phyloP scores from a whole-genome alignment of 163 green algal genomes.

The Chlorella variabilis region DNA sequence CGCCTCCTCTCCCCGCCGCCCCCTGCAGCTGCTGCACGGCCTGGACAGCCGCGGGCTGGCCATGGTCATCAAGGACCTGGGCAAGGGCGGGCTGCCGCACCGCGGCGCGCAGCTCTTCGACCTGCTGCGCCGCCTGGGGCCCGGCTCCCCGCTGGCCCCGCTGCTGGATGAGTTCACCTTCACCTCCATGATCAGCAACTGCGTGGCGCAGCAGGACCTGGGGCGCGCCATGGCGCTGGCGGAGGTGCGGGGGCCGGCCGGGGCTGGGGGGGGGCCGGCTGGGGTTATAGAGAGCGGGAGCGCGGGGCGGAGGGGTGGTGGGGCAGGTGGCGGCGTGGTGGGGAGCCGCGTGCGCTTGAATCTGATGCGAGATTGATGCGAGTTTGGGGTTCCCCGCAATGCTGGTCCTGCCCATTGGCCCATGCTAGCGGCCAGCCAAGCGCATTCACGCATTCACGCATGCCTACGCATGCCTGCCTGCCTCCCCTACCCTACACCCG shows the following conservation, averaged over 20 bases:
- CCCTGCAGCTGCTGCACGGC: conserved; percentile 13
- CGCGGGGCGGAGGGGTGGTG: neutral
- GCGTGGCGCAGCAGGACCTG: conserved; percentile 63
- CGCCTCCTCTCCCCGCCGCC: neutral
- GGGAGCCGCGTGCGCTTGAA: no score
- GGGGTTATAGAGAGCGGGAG: no score
- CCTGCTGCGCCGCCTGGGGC: conserved; percentile 51
- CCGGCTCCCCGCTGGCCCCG: conserved; percentile 14
- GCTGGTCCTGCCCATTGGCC: no score
- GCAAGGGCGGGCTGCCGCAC: conserved; percentile 43
- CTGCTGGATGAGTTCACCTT: conserved; percentile 48
- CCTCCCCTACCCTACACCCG: no score
- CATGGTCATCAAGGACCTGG: conserved; percentile 71
- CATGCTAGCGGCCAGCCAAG: no score
- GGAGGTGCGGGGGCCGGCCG: conserved; percentile 11
- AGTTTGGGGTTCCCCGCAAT: no score
- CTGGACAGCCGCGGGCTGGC: conserved; percentile 29
- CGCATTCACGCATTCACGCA: no score
- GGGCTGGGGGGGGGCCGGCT: no score
- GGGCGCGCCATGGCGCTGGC: conserved; percentile 57
- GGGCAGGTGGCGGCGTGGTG: no score
- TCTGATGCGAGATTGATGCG: no score
- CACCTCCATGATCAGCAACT: conserved; percentile 50
- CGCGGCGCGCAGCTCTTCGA: conserved; percentile 76
- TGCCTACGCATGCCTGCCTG: no score